phyloP scores from a whole-genome alignment of 129 eudicot species.

The Helichrysum umbraculigerum region DNA sequence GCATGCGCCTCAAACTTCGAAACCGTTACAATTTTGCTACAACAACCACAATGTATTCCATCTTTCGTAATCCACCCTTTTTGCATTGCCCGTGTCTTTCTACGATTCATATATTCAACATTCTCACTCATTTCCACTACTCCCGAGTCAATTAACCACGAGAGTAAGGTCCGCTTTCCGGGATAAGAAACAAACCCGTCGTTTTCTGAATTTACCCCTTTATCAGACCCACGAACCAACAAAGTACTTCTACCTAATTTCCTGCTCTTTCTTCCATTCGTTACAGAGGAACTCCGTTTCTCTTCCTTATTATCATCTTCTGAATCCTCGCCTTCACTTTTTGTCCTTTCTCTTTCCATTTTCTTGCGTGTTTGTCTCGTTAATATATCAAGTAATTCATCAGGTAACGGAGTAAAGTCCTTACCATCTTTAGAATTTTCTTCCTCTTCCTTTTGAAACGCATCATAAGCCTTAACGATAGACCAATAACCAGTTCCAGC shows the following conservation, averaged over 20 bases:
- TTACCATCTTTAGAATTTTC: conserved; percentile 32
- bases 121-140: conserved; percentile 56
- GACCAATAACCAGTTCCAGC: conserved; percentile 93
- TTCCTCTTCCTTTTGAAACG: conserved; percentile 62
- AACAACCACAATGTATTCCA: conserved; percentile 88
- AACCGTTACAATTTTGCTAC: conserved; percentile 67
- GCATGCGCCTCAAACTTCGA: conserved; percentile 81
- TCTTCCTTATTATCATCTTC: conserved; percentile 48
- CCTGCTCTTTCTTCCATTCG: conserved; percentile 55
- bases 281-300: background rate
- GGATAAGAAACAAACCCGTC: conserved; percentile 64
- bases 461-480: conserved; percentile 83
- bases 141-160: conserved; percentile 83
- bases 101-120: conserved; percentile 68
- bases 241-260: conserved; percentile 65
- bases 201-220: conserved; percentile 42
- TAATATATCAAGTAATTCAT: conserved; percentile 61
- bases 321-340: conserved; percentile 46
- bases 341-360: conserved; percentile 50
- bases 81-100: conserved; percentile 56
- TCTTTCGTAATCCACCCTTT: conserved; percentile 89
- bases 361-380: conserved; percentile 75
- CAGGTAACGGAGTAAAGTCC: conserved; percentile 60
- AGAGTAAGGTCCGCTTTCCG: conserved; percentile 72
- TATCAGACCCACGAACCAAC: conserved; percentile 64